Evolutionary conservation across 2,329 filamentous ascomycete species (phyloP).

Genomic region (Aspergillus sp.): DNA sequence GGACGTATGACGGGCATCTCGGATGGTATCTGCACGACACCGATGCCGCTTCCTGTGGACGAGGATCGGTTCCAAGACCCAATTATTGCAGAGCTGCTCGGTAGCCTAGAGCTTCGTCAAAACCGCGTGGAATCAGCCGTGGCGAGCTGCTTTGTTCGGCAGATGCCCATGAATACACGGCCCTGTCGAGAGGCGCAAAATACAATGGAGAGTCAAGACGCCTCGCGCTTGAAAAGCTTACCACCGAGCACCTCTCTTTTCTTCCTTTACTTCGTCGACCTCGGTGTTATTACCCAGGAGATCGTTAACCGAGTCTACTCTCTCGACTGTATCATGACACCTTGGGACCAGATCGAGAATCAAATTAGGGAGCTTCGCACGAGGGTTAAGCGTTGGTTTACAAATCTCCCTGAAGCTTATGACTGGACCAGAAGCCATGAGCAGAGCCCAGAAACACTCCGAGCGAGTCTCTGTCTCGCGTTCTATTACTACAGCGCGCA

Average conservation of each 20-base stretch:
- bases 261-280: slow-evolving; percentile 41
- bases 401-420: slow-evolving; percentile 36
- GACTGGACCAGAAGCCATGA: slow-evolving; percentile 37
- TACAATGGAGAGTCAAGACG: slow-evolving; percentile 25
- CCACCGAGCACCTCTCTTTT: slow-evolving; percentile 37
- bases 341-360: slow-evolving; percentile 43
- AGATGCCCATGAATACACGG: slow-evolving; percentile 32
- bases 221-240: slow-evolving; percentile 37
- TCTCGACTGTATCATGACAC: slow-evolving; percentile 37
- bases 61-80: slow-evolving; percentile 40
- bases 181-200: slow-evolving; percentile 26
- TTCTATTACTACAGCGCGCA: slow-evolving; percentile 47
- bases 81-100: slow-evolving; percentile 32
- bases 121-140: slow-evolving; percentile 31
- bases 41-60: slow-evolving; percentile 42
- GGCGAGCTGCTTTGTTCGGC: slow-evolving; percentile 32
- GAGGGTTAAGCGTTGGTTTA: slow-evolving; percentile 40
- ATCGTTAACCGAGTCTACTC: slow-evolving; percentile 46
- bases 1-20: slow-evolving; percentile 44
- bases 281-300: slow-evolving; percentile 41
- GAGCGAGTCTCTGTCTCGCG: slow-evolving; percentile 41
- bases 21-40: slow-evolving; percentile 45
- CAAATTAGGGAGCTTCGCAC: slow-evolving; percentile 39
- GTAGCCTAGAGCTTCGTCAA: slow-evolving; percentile 29
- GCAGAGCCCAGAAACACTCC: slow-evolving; percentile 32